These are phyloP conservation scores for Cadophora sp. DNA, from an alignment of 2,329 filamentous ascomycete species.

Conservation along the genomic window DNA sequence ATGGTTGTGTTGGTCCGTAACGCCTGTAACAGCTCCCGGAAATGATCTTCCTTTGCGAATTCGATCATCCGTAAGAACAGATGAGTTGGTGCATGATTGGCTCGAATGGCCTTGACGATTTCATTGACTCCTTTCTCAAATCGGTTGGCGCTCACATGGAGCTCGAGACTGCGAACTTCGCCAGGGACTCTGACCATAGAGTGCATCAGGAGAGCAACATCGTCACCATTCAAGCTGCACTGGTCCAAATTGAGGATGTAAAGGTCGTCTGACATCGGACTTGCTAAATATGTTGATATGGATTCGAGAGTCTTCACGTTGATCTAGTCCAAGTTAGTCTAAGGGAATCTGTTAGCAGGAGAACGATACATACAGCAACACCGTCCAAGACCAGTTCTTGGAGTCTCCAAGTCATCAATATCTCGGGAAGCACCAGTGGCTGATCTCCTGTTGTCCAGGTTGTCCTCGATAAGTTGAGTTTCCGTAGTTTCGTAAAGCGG, in stretches of 20 bases:
- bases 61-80: slow-evolving; percentile 73
- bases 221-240: slow-evolving; percentile 68
- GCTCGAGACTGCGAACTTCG: slow-evolving; percentile 62
- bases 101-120: slow-evolving; percentile 58
- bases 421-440: slow-evolving; percentile 69
- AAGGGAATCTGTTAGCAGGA: neutral
- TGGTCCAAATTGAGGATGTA: slow-evolving; percentile 70
- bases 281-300: slow-evolving; percentile 68
- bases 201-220: slow-evolving; percentile 69
- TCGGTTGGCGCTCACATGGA: slow-evolving; percentile 67
- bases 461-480: slow-evolving; percentile 70
- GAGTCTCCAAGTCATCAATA: slow-evolving; percentile 69
- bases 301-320: slow-evolving; percentile 71
- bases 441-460: slow-evolving; percentile 67
- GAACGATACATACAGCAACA: slow-evolving; percentile 52
- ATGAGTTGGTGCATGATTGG: slow-evolving; percentile 63
- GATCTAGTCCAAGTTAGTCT: slow-evolving; percentile 44
- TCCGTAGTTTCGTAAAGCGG: slow-evolving; percentile 70
- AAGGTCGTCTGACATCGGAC: slow-evolving; percentile 64
- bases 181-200: slow-evolving; percentile 62
- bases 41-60: slow-evolving; percentile 53
- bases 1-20: slow-evolving; percentile 68
- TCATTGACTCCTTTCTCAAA: slow-evolving; percentile 58
- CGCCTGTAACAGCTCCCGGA: slow-evolving; percentile 67
- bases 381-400: slow-evolving; percentile 71